A percentile compares a stretch with the other conserved stretches of the same genome.
These are phyloP conservation scores for Silene vulgaris DNA, from an alignment of 179 eudicot species.

Conservation along the genomic window DNA sequence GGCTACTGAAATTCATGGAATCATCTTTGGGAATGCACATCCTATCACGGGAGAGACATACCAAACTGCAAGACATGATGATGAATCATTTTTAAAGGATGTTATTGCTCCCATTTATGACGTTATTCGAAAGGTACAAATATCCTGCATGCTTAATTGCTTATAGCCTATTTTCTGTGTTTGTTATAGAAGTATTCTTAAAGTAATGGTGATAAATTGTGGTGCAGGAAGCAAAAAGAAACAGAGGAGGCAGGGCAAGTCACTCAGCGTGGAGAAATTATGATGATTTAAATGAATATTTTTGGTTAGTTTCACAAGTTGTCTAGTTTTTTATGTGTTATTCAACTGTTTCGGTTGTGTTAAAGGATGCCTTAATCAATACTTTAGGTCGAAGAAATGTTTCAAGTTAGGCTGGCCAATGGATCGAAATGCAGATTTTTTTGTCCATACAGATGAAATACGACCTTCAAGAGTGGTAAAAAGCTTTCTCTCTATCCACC, in stretches of 20 bases:
- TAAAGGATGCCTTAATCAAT: slow-evolving; percentile 18
- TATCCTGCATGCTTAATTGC: not conserved
- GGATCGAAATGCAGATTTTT: slow-evolving; percentile 69
- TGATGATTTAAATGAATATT: slow-evolving; percentile 95
- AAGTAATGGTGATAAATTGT: slow-evolving; percentile 19
- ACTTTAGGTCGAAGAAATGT: slow-evolving; percentile 71
- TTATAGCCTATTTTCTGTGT: slow-evolving; percentile 12
- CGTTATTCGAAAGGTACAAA: slow-evolving; percentile 64
- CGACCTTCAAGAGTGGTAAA: slow-evolving; percentile 37
- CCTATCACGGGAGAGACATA: slow-evolving; percentile 51
- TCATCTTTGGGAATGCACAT: slow-evolving; percentile 47
- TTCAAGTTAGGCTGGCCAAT: slow-evolving; percentile 89
- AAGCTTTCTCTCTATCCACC: not conserved
- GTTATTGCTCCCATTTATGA: slow-evolving; percentile 82
- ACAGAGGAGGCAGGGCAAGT: slow-evolving; percentile 79
- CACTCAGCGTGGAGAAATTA: slow-evolving; percentile 98
- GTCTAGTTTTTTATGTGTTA: not conserved
- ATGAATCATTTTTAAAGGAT: slow-evolving; percentile 60
- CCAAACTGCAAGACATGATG: slow-evolving; percentile 42
- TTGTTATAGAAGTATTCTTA: slow-evolving; percentile 10
- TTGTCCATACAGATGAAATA: slow-evolving; percentile 49
- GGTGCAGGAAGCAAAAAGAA: slow-evolving; percentile 76
- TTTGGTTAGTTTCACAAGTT: slow-evolving; percentile 56
- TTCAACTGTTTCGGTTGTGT: slow-evolving; percentile 10
- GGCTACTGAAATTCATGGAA: slow-evolving; percentile 62